Percentiles rank a stretch among this genome's conserved stretches.
Evolutionary conservation across 2,329 filamentous ascomycete species (phyloP).

Genomic region (Lachnellula hyalina): DNA sequence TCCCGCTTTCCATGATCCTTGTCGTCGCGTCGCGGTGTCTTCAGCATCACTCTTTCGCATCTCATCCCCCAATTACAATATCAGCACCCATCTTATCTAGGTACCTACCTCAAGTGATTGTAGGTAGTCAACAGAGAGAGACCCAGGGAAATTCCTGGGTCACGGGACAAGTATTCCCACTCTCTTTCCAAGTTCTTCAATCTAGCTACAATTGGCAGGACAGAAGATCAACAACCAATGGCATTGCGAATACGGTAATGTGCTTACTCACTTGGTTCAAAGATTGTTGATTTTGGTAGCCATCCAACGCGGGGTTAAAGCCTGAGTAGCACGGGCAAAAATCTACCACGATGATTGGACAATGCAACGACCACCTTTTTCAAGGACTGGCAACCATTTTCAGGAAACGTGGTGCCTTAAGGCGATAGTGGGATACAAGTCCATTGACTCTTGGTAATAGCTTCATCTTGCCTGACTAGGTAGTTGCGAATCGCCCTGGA

Average conservation of each 20-base stretch:
- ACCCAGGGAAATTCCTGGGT: no score
- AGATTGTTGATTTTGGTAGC: constrained; percentile 2
- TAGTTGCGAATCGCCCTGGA: not conserved
- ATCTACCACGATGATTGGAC: constrained; percentile 5
- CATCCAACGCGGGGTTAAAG: not conserved
- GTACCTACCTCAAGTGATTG: not conserved
- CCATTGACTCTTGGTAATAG: no score
- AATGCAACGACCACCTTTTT: no score
- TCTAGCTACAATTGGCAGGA: constrained; percentile 6
- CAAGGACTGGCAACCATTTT: no score
- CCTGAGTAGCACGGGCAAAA: constrained; percentile 9
- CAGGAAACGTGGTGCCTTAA: no score
- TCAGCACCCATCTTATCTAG: not conserved
- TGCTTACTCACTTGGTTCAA: not conserved
- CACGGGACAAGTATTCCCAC: no score
- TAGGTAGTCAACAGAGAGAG: not conserved
- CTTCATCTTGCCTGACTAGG: not conserved
- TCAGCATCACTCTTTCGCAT: not conserved
- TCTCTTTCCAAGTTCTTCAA: no score
- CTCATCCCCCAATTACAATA: not conserved
- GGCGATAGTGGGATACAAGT: no score
- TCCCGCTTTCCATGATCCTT: constrained; percentile 4
- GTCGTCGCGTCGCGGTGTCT: not conserved
- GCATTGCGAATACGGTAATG: not conserved
- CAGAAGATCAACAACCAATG: not conserved